Percentiles rank a stretch among this genome's conserved stretches.
Evolutionary conservation across 2,329 filamentous ascomycete genomes (phyloP).

Genomic region (Xylaria sp.): DNA sequence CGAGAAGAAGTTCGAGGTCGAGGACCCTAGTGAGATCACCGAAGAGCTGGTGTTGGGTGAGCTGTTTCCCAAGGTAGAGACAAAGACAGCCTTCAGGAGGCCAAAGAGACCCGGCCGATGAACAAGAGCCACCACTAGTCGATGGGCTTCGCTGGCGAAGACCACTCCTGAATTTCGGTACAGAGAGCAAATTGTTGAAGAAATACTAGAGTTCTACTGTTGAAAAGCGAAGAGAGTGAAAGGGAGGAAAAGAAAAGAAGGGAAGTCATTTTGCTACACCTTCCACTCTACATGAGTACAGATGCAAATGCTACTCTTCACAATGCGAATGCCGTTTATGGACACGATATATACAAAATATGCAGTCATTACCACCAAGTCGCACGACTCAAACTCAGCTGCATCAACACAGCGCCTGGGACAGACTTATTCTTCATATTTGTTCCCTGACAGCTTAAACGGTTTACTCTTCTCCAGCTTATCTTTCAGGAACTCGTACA

Average conservation of each 20-base stretch:
- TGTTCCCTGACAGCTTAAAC: conserved; percentile 67
- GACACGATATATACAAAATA: conserved; percentile 25
- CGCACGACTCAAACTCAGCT: neutral
- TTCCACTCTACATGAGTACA: conserved; percentile 8
- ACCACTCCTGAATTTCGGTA: neutral
- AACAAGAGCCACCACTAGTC: conserved; percentile 4
- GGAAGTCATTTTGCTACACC: conserved; percentile 9
- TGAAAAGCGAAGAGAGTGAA: conserved; percentile 14
- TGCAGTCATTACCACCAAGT: conserved; percentile 1
- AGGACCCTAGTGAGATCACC: conserved; percentile 76
- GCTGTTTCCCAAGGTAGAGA: conserved; percentile 73
- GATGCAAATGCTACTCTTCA: conserved; percentile 32
- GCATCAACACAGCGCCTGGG: neutral
- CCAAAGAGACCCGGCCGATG: conserved; percentile 81
- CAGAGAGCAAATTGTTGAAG: conserved; percentile 10
- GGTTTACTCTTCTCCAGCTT: conserved; percentile 75
- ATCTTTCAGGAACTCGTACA: conserved; percentile 81
- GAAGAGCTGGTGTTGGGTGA: conserved; percentile 73
- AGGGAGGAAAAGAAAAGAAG: neutral
- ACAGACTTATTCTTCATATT: conserved; percentile 72
- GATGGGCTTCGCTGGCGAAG: neutral
- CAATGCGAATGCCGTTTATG: conserved; percentile 31
- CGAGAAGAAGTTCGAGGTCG: conserved; percentile 76
- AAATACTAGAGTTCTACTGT: neutral
- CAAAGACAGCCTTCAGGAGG: conserved; percentile 76